phyloP scores from a whole-genome alignment of 2,329 filamentous ascomycete species.

The Talaromyces pinophilus region DNA sequence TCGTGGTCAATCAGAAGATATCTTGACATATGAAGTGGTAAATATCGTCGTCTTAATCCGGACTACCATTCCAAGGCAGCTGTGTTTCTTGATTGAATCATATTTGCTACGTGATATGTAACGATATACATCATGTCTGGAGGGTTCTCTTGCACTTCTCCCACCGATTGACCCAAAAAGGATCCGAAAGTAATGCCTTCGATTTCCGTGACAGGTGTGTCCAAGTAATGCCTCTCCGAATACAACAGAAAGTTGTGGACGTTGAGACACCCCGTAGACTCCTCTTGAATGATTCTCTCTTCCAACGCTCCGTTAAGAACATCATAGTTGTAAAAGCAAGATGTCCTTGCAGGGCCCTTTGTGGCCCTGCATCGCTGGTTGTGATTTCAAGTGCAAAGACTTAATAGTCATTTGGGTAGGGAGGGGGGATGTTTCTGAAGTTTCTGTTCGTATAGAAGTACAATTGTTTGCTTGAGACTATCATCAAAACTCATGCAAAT shows the following conservation, averaged over 20 bases:
- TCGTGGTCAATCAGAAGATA: background rate
- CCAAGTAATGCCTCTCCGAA: conserved; percentile 22
- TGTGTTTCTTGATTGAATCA: background rate
- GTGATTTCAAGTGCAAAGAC: conserved; percentile 10
- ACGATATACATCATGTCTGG: conserved; percentile 34
- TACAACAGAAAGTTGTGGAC: conserved; percentile 24
- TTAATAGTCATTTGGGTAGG: background rate
- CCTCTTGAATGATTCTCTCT: conserved; percentile 52
- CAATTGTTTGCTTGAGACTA: conserved; percentile 10
- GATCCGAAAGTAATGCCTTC: conserved; percentile 42
- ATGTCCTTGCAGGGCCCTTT: conserved; percentile 70
- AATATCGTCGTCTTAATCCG: background rate
- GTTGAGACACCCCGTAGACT: conserved; percentile 23
- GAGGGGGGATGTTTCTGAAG: background rate
- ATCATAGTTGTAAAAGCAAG: conserved; percentile 61
- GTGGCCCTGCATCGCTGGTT: conserved; percentile 71
- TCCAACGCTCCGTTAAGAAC: conserved; percentile 82
- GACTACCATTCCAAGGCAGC: background rate
- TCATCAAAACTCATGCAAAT: conserved; percentile 10
- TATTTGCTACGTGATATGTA: background rate
- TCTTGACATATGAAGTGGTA: background rate
- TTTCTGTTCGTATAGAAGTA: background rate
- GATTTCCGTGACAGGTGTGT: conserved; percentile 31
- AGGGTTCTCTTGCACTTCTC: conserved; percentile 44
- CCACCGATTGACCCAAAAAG: conserved; percentile 32